Percentiles rank a stretch among this genome's conserved stretches.
phyloP scores from a whole-genome alignment of 2,329 filamentous ascomycete genomes.

The Metarhizium sp. region DNA sequence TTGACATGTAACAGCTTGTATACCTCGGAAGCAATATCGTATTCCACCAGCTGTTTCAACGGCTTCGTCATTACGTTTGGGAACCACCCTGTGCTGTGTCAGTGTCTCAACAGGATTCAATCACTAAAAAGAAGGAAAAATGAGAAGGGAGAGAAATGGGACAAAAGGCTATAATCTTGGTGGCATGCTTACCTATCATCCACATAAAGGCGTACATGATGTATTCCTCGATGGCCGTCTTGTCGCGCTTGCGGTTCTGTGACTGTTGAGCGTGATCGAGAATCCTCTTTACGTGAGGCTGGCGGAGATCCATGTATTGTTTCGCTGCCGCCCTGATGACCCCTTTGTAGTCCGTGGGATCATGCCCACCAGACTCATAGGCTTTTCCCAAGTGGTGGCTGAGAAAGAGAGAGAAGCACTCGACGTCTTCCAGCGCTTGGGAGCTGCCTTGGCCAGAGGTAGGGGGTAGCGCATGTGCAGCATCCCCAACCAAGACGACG shows the following conservation, averaged over 20 bases:
- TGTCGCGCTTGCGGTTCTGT: conserved; percentile 11
- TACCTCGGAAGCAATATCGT: conserved; percentile 12
- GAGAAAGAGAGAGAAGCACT: conserved; percentile 10
- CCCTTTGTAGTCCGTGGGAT: conserved; percentile 3
- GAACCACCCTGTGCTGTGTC: conserved; percentile 9
- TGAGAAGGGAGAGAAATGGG: neutral
- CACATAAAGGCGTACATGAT: conserved; percentile 12
- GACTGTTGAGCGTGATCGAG: conserved; percentile 6
- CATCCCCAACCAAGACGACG: conserved; percentile 13
- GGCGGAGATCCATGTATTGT: conserved; percentile 11
- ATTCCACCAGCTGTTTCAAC: conserved; percentile 4
- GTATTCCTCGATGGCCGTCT: conserved; percentile 9
- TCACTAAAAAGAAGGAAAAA: neutral
- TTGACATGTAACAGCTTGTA: neutral
- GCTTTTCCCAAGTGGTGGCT: conserved; percentile 7
- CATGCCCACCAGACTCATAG: neutral
- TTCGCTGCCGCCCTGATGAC: conserved; percentile 9
- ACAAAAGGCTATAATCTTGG: neutral
- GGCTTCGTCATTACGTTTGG: conserved; percentile 5
- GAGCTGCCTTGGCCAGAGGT: conserved; percentile 13
- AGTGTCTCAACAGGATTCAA: neutral
- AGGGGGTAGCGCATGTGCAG: conserved; percentile 12
- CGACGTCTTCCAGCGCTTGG: conserved; percentile 13
- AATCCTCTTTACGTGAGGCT: conserved; percentile 11
- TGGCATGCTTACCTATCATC: conserved; percentile 8